Evolutionary conservation across 108 stramenopile species (phyloP), one percentile per base, ranked within the genome.

Genomic region (Seminavis robusta): DNA sequence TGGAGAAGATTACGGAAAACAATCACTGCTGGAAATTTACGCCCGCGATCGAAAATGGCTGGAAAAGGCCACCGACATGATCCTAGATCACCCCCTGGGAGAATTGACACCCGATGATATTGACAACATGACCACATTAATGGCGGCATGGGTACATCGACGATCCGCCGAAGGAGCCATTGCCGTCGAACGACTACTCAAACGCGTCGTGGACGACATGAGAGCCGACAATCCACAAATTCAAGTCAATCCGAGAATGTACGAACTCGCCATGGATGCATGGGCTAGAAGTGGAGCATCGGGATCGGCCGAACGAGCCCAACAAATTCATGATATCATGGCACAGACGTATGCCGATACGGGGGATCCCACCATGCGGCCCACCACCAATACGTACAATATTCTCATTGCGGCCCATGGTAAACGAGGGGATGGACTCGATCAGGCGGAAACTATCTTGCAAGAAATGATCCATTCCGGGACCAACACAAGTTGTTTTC

Each of bases 361-460:
- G 0, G 44, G 46, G 0, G 69, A 86, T 71, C 21, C 37, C n/a
- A 47, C 47, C 8, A 38, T 86, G 8, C 66, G 64, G 32, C 86
- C 86, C 0, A 55, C 65, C 0, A 73, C 79, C 1, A 71, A 80
- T 34, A 70, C 63, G 34, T 84, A 67, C 68, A 83, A 83, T 59
- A 77, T 76, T 36, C 66, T 83, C 2, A 71, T 88, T 23, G 79
- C 83, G 48, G 88, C 84, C 0, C 83, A 81, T 81, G 60, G 66
- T 43, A 85, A 81, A 75, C 67, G 78, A 30, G 49, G 20, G 15
- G 62, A 53, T 0, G 73, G 82, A 17, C 59, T 75, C 8, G 56
- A 48, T 51, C 44, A 31, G 13, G 84, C 82, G 6, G 88, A 90
- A 43, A 47, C 58, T 23, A 42, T 86, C 11, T 62, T 90, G 38